A percentile compares a stretch with the other conserved stretches of the same genome.
Conservation (phyloP, 2,329 filamentous ascomycete genomes). For the Scedosporium boydii region DNA sequence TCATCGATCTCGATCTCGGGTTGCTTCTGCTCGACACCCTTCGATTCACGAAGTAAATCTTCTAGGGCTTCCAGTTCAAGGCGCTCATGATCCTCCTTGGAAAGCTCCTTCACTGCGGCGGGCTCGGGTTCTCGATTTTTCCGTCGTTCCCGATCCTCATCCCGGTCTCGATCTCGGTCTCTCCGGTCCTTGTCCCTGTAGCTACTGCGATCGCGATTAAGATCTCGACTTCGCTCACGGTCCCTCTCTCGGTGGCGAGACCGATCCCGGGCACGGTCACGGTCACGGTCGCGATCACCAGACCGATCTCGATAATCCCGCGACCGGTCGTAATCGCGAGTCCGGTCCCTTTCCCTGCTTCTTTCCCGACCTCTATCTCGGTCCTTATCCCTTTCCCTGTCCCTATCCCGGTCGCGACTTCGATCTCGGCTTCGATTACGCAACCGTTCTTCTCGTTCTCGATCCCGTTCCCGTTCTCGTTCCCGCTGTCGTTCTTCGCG, state of each 20-base stretch:
- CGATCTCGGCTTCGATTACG: slow-evolving; percentile 23
- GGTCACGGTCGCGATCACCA: slow-evolving; percentile 24
- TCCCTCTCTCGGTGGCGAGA: slow-evolving; percentile 18
- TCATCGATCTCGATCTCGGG: slow-evolving; percentile 48
- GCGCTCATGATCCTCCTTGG: slow-evolving; percentile 47
- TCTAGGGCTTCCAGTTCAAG: slow-evolving; percentile 50
- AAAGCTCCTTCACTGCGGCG: slow-evolving; percentile 43
- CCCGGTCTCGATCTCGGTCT: slow-evolving; percentile 19
- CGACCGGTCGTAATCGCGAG: slow-evolving; percentile 27
- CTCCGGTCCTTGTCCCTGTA: slow-evolving; percentile 18
- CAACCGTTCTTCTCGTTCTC: slow-evolving; percentile 29
- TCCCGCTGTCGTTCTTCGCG: slow-evolving; percentile 44
- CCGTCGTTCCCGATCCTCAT: slow-evolving; percentile 18
- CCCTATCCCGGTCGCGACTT: slow-evolving; percentile 26
- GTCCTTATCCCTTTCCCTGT: slow-evolving; percentile 20
- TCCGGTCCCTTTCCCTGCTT: slow-evolving; percentile 15
- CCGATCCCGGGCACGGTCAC: slow-evolving; percentile 24
- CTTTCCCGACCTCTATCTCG: slow-evolving; percentile 21
- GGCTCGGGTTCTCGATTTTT: slow-evolving; percentile 22
- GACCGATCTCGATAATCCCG: slow-evolving; percentile 15
- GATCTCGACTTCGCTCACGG: slow-evolving; percentile 20
- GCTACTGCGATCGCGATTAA: slow-evolving; percentile 20
- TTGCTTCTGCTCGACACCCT: slow-evolving; percentile 34
- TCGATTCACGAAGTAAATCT: slow-evolving; percentile 51
- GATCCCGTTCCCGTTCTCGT: slow-evolving; percentile 25